phyloP scores from a whole-genome alignment of 345 rosid genomes.

The Eucalyptus regnans region DNA sequence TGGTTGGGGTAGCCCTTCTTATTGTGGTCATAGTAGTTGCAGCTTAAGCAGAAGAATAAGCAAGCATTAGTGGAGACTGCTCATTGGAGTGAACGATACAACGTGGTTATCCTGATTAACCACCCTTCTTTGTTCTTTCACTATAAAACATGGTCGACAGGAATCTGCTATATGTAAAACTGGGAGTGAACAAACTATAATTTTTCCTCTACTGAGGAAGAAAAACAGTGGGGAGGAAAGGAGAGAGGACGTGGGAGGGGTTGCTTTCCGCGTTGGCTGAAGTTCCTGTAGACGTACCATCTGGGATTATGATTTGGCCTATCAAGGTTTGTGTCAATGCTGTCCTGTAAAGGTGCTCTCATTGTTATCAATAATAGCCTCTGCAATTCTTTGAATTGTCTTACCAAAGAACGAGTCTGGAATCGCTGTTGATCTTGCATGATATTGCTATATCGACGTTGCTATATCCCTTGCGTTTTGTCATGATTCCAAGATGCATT shows the following conservation, averaged over 20 bases:
- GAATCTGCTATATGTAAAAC: background rate
- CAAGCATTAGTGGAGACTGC: background rate
- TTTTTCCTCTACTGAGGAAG: background rate
- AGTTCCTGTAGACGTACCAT: background rate
- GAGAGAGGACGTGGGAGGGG: background rate
- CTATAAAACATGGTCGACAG: background rate
- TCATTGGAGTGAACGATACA: background rate
- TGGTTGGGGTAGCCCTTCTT: constrained; percentile 70
- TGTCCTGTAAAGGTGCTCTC: background rate
- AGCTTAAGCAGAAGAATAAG: constrained; percentile 20
- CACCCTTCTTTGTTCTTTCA: background rate
- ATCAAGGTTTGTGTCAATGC: background rate
- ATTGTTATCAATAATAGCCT: background rate
- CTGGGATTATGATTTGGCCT: background rate
- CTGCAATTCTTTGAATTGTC: background rate
- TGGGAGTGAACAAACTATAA: background rate
- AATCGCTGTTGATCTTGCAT: background rate
- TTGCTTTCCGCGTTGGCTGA: background rate
- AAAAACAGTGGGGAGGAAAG: background rate
- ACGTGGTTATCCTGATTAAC: background rate
- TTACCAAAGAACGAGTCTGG: background rate
- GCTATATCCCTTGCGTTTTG: background rate
- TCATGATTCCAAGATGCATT: background rate
- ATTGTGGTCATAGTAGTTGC: constrained; percentile 65
- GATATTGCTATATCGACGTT: background rate